Evolutionary conservation across 164 flowering plant genomes (phyloP), one percentile per base, ranked within the genome.

Genomic region (Tetrastigma voinierianum): DNA sequence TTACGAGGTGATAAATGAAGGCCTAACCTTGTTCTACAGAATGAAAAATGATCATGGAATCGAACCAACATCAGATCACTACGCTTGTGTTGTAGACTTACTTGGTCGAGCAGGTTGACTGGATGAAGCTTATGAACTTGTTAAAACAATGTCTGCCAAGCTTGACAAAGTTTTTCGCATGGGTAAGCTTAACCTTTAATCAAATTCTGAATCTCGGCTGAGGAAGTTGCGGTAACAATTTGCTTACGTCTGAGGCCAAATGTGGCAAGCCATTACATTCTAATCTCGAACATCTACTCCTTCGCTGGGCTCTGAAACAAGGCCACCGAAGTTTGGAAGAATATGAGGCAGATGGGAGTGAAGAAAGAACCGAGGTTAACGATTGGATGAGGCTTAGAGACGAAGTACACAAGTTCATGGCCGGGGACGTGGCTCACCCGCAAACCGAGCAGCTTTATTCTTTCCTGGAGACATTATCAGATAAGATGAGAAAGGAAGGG

Each of bases 181-280:
- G 94, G 98, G 93, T 77, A 86, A 94, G 78, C 86, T 92, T 45
- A 90, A 95, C 94, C 40, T 92, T 70, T 67, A 61, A 77, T 83
- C 74, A 80, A 18, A 80, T 90, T 32, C 78, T 92, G 40, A 75
- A 81, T 57, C 78, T 92, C 0, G 95, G 93, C n/a, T n/a, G n/a
- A n/a, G 18, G 94, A 84, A 73, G 80, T 82, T 64, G 85, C 85
- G 43, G 93, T 0, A 53, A 72, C 43, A 80, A 80, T 66, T 84
- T 92, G 47, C 60, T 92, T 15, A n/a, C 43, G 46, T 17, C 66
- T 85, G 68, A 93, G 88, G 67, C 94, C 98, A 13, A 57, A 82
- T 61, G 90, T 86, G 40, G 86, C 92, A 21, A 90, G 93, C 72
- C 94, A 90, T 77, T 85, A 90, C 66, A 88, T 92, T 63, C 77